Percentiles rank a stretch among this genome's conserved stretches.
Conservation (phyloP, 495 filamentous ascomycete species). For the Neurospora pannonica region DNA sequence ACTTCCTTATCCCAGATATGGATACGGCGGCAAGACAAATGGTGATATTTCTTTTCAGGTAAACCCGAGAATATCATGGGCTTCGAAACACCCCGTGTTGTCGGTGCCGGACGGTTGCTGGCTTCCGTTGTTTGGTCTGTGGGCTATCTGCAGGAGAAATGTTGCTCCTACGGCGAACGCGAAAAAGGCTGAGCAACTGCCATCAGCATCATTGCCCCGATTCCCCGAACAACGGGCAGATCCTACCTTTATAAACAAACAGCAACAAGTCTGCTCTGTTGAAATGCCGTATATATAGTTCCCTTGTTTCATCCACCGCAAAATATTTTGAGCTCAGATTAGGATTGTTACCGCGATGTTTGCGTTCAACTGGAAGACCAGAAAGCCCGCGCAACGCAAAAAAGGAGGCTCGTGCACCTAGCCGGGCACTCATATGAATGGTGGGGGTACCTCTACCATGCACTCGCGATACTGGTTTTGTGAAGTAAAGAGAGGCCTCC, state of each 20-base stretch:
- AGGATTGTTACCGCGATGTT: neutral
- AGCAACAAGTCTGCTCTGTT: neutral
- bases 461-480: neutral
- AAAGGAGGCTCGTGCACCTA: neutral
- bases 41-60: neutral
- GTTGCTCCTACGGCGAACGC: neutral
- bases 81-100: neutral
- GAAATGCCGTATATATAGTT: neutral
- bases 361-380: neutral
- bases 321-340: neutral
- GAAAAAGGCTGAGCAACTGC: neutral
- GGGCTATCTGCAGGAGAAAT: neutral
- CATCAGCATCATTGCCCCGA: neutral
- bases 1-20: neutral
- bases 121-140: neutral
- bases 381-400: neutral
- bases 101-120: neutral
- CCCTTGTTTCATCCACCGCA: neutral
- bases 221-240: neutral
- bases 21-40: neutral
- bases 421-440: neutral
- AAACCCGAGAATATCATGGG: neutral
- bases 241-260: neutral
- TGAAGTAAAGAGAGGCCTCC: neutral
- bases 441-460: neutral